Percentiles rank a stretch among this genome's conserved stretches.
phyloP scores from a whole-genome alignment of 768 basidiomycete species.

The Lactarius deliciosus region DNA sequence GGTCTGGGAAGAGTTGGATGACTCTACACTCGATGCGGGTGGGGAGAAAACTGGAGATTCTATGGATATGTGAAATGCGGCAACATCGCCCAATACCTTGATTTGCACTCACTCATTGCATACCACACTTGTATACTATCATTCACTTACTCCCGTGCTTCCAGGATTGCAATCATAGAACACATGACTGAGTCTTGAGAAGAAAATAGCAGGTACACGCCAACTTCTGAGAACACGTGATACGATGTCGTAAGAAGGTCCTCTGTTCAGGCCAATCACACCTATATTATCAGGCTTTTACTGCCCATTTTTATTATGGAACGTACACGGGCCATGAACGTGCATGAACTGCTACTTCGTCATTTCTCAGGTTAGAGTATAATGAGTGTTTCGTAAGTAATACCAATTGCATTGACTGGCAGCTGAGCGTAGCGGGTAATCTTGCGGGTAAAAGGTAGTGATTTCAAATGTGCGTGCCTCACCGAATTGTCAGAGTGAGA shows the following conservation, averaged over 20 bases:
- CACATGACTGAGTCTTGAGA: constrained; percentile 8
- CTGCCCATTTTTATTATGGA: too few relatives aligned
- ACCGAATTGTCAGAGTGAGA: constrained; percentile 51
- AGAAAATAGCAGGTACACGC: background rate
- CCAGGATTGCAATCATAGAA: background rate
- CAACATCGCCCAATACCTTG: constrained; percentile 1
- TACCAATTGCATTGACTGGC: too few relatives aligned
- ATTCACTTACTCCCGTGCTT: constrained; percentile 18
- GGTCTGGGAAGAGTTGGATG: constrained; percentile 20
- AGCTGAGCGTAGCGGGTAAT: too few relatives aligned
- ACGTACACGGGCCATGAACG: too few relatives aligned
- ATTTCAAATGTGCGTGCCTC: constrained; percentile 9
- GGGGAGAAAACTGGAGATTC: constrained; percentile 2
- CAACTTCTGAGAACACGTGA: background rate
- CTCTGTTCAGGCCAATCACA: too few relatives aligned
- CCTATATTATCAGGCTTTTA: too few relatives aligned
- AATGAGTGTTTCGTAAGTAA: too few relatives aligned
- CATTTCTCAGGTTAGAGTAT: too few relatives aligned
- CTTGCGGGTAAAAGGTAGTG: too few relatives aligned
- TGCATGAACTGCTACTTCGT: too few relatives aligned
- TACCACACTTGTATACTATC: constrained; percentile 27
- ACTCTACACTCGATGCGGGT: constrained; percentile 13
- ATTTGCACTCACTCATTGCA: constrained; percentile 21
- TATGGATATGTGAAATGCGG: constrained; percentile 3
- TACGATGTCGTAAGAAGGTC: too few relatives aligned